These are phyloP conservation scores for Apiospora phragmitis DNA, from an alignment of 2,329 filamentous ascomycete genomes.

Conservation along the genomic window DNA sequence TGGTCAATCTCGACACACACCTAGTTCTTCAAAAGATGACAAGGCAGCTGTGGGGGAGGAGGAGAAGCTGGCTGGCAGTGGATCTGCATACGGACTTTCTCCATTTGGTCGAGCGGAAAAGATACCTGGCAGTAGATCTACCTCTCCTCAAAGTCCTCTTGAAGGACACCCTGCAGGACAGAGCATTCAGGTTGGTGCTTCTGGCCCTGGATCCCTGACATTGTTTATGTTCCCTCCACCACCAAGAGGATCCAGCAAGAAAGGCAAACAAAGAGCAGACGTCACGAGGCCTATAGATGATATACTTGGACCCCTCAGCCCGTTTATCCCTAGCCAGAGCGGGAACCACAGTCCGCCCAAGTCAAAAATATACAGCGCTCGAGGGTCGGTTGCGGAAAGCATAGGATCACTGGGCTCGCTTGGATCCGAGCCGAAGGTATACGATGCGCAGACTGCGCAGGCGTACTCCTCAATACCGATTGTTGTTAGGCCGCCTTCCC, in stretches of 20 bases:
- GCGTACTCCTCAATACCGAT: constrained; percentile 31
- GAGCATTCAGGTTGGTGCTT: not conserved
- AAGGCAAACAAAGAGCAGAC: not conserved
- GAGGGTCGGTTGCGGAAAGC: constrained; percentile 33
- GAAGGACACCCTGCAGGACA: not conserved
- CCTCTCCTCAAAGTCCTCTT: not conserved
- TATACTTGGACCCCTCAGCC: not conserved
- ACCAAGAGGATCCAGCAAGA: not conserved
- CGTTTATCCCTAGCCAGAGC: not conserved
- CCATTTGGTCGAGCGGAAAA: not conserved
- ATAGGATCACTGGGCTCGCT: constrained; percentile 33
- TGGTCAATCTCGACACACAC: not conserved
- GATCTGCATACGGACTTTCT: not conserved
- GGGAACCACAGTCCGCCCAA: not conserved
- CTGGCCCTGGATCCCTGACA: not conserved
- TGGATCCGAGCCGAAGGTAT: constrained; percentile 32
- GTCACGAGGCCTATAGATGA: not conserved
- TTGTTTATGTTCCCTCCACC: not conserved
- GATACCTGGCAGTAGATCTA: not conserved
- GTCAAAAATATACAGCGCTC: constrained; percentile 10
- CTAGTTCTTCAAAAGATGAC: not conserved
- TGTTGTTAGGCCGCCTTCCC: constrained; percentile 23
- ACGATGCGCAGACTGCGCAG: constrained; percentile 34
- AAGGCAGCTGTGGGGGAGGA: not conserved
- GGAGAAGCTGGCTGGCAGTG: not conserved